Percentiles rank a stretch among this genome's conserved stretches.
These are phyloP conservation scores for Sporothrix variecibatus DNA, from an alignment of 2,329 filamentous ascomycete genomes.

Conservation along the genomic window DNA sequence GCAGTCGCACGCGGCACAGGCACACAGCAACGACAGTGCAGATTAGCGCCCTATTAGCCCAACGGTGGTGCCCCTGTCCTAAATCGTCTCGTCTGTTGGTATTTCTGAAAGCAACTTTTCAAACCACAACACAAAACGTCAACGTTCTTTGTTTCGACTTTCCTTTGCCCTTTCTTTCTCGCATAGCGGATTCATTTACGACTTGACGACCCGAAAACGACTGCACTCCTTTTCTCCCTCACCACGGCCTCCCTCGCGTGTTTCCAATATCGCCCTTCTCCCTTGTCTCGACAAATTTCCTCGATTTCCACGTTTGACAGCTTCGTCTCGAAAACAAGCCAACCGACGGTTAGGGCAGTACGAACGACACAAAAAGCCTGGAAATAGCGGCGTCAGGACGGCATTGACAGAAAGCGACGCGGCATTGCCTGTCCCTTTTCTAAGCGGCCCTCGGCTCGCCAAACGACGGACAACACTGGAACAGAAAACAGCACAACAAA, in stretches of 20 bases:
- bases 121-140: not conserved
- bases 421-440: not conserved
- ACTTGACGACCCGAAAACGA: conserved; percentile 1
- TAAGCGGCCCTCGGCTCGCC: not conserved
- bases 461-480: not conserved
- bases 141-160: conserved; percentile 3
- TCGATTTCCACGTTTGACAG: not conserved
- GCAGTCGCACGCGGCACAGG: conserved; percentile 3
- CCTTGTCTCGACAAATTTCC: conserved; percentile 1
- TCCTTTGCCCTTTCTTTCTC: not conserved
- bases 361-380: not conserved
- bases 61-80: not conserved
- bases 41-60: not conserved
- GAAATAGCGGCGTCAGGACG: not conserved
- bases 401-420: conserved; percentile 4
- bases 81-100: not conserved
- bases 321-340: not conserved
- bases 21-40: conserved; percentile 16
- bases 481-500: not conserved
- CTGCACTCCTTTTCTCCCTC: not conserved
- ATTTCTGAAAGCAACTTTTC: conserved; percentile 1
- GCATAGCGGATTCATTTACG: not conserved
- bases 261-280: not conserved
- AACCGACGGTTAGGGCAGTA: not conserved
- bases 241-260: not conserved